Conservation (phyloP, 768 basidiomycete genomes). For the Grammothele lineata region DNA sequence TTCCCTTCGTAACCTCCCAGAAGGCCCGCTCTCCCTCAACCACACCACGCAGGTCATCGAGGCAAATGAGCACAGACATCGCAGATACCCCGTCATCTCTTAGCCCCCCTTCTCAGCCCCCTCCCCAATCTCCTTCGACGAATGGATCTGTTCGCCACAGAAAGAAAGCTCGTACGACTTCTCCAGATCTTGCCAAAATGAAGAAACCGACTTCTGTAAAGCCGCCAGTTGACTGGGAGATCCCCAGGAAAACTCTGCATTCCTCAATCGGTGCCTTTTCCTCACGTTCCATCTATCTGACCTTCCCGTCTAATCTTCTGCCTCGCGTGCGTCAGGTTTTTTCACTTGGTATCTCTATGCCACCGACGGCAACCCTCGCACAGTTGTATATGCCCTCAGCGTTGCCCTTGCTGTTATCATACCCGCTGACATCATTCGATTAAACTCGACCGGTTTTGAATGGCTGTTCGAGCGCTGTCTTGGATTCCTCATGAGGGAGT, state of each 20-base stretch:
- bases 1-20: constrained; percentile 17
- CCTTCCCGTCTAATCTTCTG: background rate
- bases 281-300: background rate
- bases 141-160: constrained; percentile 8
- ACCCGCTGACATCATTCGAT: constrained; percentile 72
- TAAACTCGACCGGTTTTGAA: constrained; percentile 61
- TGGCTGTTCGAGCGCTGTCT: constrained; percentile 63
- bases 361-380: constrained; percentile 41
- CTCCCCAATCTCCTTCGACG: background rate
- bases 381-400: constrained; percentile 60
- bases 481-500: constrained; percentile 88
- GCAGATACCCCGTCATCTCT: background rate
- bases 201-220: background rate
- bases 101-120: background rate
- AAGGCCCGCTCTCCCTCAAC: constrained; percentile 14
- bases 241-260: constrained; percentile 84
- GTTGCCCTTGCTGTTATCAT: constrained; percentile 62
- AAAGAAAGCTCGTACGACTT: constrained; percentile 6
- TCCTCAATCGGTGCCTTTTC: constrained; percentile 82
- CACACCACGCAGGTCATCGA: constrained; percentile 1
- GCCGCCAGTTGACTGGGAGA: constrained; percentile 69
- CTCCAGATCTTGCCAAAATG: background rate
- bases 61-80: constrained; percentile 8
- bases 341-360: constrained; percentile 57
- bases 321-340: constrained; percentile 43